These are phyloP conservation scores for Porcisia deanei DNA, from an alignment of 208 protist species.

Conservation along the genomic window DNA sequence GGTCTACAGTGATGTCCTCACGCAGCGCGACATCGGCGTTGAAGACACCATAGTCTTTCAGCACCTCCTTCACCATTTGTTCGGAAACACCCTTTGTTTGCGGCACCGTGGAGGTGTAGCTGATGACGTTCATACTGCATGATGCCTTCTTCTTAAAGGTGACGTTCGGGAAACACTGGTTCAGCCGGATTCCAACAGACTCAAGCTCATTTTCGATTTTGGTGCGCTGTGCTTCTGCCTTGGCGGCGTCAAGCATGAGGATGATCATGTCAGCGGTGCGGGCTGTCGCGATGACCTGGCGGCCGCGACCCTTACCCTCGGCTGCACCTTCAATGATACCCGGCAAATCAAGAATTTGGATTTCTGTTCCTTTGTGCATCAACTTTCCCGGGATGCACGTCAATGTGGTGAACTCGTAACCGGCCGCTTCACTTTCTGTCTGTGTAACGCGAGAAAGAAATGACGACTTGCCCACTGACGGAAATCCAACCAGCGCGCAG, in stretches of 20 bases:
- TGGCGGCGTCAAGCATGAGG: conserved; percentile 97
- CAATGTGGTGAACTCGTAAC: conserved; percentile 99
- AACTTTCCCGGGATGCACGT: conserved; percentile 99
- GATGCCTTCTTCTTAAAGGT: conserved; percentile 92
- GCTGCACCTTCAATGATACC: conserved; percentile 99
- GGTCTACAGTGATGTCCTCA: conserved; percentile 96
- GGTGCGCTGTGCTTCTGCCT: conserved; percentile 87
- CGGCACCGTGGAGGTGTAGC: conserved; percentile 86
- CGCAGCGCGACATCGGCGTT: conserved; percentile 97
- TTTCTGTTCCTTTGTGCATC: conserved; percentile 95
- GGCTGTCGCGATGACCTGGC: conserved; percentile 98
- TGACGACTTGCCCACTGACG: conserved; percentile 98
- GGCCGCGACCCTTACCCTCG: conserved; percentile 95
- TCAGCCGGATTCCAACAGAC: conserved; percentile 96
- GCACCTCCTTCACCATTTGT: conserved; percentile 91
- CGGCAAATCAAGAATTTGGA: conserved; percentile 98
- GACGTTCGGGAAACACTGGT: conserved; percentile 94
- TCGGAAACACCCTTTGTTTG: conserved; percentile 89
- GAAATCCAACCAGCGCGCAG: conserved; percentile 93
- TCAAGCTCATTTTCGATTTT: conserved; percentile 96
- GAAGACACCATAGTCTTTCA: conserved; percentile 96
- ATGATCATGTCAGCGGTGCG: conserved; percentile 97
- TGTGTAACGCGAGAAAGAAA: conserved; percentile 97
- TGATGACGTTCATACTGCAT: conserved; percentile 92
- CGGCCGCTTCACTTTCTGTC: conserved; percentile 95